Evolutionary conservation across 148 eudicot genomes (phyloP).

Genomic region (Agrostemma githago): DNA sequence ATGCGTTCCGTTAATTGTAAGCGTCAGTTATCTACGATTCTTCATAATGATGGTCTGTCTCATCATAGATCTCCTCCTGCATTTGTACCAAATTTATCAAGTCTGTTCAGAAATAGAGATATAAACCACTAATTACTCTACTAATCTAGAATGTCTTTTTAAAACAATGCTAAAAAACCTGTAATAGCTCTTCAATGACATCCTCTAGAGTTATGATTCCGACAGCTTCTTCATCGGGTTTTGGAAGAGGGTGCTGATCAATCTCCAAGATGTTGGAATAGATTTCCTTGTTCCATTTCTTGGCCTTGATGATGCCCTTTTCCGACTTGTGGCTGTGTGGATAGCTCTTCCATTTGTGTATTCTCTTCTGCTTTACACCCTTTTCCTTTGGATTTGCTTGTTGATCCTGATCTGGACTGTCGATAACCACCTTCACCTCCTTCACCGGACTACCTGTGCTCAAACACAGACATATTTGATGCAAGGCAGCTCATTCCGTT

Average conservation of each 20-base stretch:
- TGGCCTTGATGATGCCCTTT: conserved; percentile 39
- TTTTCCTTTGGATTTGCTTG: conserved; percentile 39
- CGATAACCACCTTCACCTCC: conserved; percentile 65
- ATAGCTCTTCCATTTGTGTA: conserved; percentile 79
- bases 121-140: not conserved
- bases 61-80: conserved; percentile 99
- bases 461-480: not conserved
- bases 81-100: not conserved
- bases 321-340: conserved; percentile 55
- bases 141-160: not conserved
- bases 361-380: conserved; percentile 39
- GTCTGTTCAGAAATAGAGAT: not conserved
- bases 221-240: conserved; percentile 77
- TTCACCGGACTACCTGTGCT: conserved; percentile 24
- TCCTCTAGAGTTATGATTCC: conserved; percentile 93
- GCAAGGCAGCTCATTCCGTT: not conserved
- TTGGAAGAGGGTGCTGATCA: conserved; percentile 63
- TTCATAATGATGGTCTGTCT: conserved; percentile 79
- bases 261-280: conserved; percentile 70
- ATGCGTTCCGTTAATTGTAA: not conserved
- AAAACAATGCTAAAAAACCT: conserved; percentile 52
- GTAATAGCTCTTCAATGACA: conserved; percentile 89
- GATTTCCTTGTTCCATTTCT: conserved; percentile 69
- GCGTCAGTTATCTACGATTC: conserved; percentile 43
- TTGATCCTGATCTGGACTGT: conserved; percentile 37